A percentile compares a stretch with the other conserved stretches of the same genome.
Conservation (phyloP, 306 rosid genomes). For the Prunus dulcis region DNA sequence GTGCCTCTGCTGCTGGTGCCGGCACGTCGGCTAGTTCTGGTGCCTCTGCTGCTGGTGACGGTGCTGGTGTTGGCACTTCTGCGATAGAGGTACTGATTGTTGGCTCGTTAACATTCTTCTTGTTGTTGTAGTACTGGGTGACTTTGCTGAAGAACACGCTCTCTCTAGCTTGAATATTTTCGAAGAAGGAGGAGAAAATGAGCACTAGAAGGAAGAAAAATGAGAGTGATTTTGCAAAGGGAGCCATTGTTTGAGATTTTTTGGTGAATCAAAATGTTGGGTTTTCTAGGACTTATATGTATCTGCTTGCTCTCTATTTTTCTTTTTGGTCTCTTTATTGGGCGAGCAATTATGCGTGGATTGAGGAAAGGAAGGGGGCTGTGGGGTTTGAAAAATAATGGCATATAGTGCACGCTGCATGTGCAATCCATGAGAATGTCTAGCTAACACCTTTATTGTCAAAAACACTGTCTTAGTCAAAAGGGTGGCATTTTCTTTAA, state of each 20-base stretch:
- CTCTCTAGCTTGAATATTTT: conserved; percentile 55
- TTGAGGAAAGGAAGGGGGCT: conserved; percentile 42
- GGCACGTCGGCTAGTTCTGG: conserved; percentile 1
- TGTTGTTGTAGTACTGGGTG: conserved; percentile 14
- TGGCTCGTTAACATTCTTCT: conserved; percentile 22
- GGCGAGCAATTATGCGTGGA: conserved; percentile 52
- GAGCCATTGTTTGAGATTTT: conserved; percentile 38
- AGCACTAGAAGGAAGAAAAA: conserved; percentile 32
- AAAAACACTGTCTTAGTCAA: conserved; percentile 21
- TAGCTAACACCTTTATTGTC: conserved; percentile 2
- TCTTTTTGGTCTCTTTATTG: neutral
- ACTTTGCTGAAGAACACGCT: conserved; percentile 43
- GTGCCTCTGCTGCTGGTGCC: neutral
- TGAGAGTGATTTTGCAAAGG: conserved; percentile 32
- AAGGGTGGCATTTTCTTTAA: conserved; percentile 9
- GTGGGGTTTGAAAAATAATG: conserved; percentile 49
- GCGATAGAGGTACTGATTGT: neutral
- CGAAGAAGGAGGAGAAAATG: conserved; percentile 28
- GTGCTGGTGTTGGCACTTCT: conserved; percentile 20
- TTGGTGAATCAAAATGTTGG: neutral
- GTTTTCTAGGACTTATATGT: conserved; percentile 32
- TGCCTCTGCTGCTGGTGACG: conserved; percentile 16
- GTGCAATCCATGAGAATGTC: conserved; percentile 38
- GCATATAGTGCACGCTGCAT: conserved; percentile 42
- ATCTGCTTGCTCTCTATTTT: neutral